These are phyloP conservation scores for Peribolospora kevripleyi DNA, from an alignment of 768 basidiomycete species.

Conservation along the genomic window DNA sequence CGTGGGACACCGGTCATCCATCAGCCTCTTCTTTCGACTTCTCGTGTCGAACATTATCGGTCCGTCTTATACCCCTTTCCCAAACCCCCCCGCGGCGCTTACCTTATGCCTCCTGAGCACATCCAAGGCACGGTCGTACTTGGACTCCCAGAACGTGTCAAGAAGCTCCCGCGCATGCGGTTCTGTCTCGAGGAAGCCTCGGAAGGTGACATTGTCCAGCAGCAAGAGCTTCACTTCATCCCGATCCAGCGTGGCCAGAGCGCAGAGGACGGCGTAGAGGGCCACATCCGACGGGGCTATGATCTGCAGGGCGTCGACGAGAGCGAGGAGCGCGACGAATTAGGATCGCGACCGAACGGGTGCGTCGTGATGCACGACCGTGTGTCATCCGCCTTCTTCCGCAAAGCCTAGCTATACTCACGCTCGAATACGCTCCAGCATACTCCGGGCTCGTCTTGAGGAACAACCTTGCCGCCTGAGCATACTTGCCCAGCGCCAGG, in stretches of 20 bases:
- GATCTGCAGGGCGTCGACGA: conserved; percentile 25
- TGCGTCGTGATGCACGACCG: neutral
- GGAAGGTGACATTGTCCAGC: conserved; percentile 44
- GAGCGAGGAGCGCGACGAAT: neutral
- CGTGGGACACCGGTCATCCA: neutral
- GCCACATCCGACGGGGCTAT: conserved; percentile 63
- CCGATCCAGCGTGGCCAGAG: conserved; percentile 51
- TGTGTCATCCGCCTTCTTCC: conserved; percentile 8
- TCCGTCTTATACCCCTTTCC: no score
- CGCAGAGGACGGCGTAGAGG: conserved; percentile 61
- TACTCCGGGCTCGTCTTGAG: conserved; percentile 26
- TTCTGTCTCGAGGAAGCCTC: conserved; percentile 54
- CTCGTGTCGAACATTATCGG: neutral
- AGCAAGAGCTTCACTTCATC: conserved; percentile 36
- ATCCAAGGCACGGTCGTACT: conserved; percentile 60
- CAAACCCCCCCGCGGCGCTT: neutral
- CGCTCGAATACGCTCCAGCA: neutral
- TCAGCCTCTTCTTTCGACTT: neutral
- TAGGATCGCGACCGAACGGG: neutral
- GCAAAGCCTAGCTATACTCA: neutral
- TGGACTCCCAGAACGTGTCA: conserved; percentile 60
- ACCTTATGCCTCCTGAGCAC: conserved; percentile 46
- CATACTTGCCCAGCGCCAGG: conserved; percentile 45
- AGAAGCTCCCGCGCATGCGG: conserved; percentile 65
- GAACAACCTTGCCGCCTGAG: conserved; percentile 54